Percentiles rank a stretch among this genome's conserved stretches.
These are phyloP conservation scores for Zoysia pacifica DNA, from an alignment of 176 grass and related monocot species.

Conservation along the genomic window DNA sequence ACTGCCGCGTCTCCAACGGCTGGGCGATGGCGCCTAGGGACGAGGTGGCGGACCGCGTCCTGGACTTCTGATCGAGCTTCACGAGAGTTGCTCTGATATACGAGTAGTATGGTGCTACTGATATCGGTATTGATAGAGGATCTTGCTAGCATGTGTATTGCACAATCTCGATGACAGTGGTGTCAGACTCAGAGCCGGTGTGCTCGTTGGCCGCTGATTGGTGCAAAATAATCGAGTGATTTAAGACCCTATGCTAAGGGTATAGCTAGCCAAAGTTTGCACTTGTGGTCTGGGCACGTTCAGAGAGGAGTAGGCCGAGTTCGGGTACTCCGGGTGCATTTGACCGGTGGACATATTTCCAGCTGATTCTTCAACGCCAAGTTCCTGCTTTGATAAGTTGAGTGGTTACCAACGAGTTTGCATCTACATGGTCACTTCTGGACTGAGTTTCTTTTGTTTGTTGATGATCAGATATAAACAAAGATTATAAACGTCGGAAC, in stretches of 20 bases:
- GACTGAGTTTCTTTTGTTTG: neutral
- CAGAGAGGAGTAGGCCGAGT: too few species aligned
- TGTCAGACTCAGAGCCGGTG: constrained; percentile 24
- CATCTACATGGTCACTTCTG: neutral
- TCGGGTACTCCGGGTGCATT: too few species aligned
- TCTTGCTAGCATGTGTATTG: constrained; percentile 29
- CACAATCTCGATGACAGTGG: constrained; percentile 1
- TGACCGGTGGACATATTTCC: too few species aligned
- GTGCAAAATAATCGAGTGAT: constrained; percentile 41
- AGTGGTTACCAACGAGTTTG: too few species aligned
- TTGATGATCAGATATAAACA: neutral
- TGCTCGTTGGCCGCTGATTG: constrained; percentile 34
- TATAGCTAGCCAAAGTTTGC: neutral
- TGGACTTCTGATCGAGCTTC: constrained; percentile 39
- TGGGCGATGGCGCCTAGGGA: constrained; percentile 3
- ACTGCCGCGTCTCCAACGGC: constrained; percentile 75
- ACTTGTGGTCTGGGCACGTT: too few species aligned
- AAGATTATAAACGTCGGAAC: constrained; percentile 8
- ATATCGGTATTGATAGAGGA: neutral
- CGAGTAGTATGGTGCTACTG: neutral
- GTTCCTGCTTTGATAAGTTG: too few species aligned
- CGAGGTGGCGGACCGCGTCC: neutral
- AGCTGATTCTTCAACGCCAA: too few species aligned
- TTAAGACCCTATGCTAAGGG: neutral
- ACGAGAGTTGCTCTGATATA: constrained; percentile 9